Percentiles rank a stretch among this genome's conserved stretches.
phyloP scores from a whole-genome alignment of 176 grass and related monocot species.

The Carex scoparia region DNA sequence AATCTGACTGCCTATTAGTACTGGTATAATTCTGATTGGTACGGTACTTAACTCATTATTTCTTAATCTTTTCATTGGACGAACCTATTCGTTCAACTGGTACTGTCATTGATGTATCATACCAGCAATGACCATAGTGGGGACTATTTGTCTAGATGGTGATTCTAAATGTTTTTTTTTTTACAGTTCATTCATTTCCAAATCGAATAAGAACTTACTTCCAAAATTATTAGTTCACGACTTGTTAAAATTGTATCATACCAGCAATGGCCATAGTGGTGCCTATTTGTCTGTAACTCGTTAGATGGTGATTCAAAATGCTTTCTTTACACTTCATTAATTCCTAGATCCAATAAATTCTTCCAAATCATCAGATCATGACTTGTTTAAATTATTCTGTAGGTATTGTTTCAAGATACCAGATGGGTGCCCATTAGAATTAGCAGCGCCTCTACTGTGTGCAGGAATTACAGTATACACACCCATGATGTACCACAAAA shows the following conservation, averaged over 20 bases:
- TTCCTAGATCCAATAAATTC: background rate
- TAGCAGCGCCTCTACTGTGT: slow-evolving; percentile 65
- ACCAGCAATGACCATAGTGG: background rate
- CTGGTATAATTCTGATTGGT: background rate
- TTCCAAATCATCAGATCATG: background rate
- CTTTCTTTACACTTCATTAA: background rate
- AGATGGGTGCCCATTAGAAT: slow-evolving; percentile 55
- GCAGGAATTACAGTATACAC: slow-evolving; percentile 73
- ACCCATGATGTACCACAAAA: slow-evolving; percentile 71
- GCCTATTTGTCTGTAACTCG: too few relatives aligned
- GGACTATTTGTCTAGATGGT: background rate
- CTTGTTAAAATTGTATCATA: background rate
- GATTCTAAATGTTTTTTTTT: too few relatives aligned
- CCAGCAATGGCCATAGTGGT: background rate
- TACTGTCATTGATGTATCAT: background rate
- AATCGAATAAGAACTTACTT: background rate
- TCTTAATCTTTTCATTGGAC: background rate
- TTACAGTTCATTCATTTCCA: background rate
- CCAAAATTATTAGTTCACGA: background rate
- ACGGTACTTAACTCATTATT: background rate
- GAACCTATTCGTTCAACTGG: background rate
- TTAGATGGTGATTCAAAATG: background rate
- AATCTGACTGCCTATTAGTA: background rate
- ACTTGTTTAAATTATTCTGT: background rate
- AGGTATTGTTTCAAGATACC: slow-evolving; percentile 81